Evolutionary conservation across 805 yeast genomes (phyloP).

Genomic region (Priceomyces haplophilus): DNA sequence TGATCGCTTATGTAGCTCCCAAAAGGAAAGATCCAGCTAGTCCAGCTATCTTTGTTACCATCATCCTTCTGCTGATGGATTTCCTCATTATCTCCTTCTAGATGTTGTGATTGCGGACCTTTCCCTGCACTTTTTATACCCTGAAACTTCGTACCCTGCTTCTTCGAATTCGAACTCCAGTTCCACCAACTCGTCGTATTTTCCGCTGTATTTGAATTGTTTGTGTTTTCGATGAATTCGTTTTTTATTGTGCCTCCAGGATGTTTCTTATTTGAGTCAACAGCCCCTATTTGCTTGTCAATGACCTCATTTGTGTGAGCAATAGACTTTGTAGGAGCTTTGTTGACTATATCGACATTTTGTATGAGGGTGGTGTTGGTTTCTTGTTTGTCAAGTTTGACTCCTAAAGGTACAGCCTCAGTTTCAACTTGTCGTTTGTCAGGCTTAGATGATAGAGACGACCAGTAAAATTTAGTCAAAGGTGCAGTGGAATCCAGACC

Average conservation of each 20-base stretch:
- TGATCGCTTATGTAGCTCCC: no score
- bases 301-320: neutral
- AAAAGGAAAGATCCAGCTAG: slow-evolving; percentile 7
- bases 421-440: neutral
- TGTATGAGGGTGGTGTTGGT: neutral
- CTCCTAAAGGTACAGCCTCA: neutral
- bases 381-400: neutral
- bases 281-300: neutral
- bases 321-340: neutral
- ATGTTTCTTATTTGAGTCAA: neutral
- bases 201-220: neutral
- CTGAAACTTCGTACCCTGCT: neutral
- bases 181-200: neutral
- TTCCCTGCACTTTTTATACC: neutral
- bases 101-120: no score
- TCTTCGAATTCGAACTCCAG: neutral
- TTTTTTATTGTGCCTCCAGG: neutral
- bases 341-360: neutral
- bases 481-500: neutral
- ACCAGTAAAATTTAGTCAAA: slow-evolving; percentile 2
- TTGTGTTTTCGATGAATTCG: neutral
- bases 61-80: neutral
- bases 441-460: slow-evolving; percentile 1
- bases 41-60: slow-evolving; percentile 3
- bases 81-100: no score